phyloP scores from a whole-genome alignment of 1,139 yeast genomes.

The Eremothecium coryli region DNA sequence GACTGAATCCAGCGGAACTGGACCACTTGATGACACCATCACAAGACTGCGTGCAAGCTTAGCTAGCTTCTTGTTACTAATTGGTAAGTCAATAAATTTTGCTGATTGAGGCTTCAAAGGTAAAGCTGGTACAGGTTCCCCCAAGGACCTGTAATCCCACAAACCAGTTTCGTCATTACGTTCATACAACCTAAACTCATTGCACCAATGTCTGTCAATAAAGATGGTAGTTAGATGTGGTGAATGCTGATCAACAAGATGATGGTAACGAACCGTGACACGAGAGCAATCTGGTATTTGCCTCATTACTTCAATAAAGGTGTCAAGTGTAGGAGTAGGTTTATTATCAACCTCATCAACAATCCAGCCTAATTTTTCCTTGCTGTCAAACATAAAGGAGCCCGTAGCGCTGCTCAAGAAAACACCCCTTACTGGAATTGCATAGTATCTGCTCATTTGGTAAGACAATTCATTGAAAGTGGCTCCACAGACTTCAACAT shows the following conservation, averaged over 20 bases:
- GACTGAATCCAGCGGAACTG: constrained; percentile 66
- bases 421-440: constrained; percentile 78
- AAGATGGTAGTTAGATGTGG: constrained; percentile 53
- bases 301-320: constrained; percentile 71
- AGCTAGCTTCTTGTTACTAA: constrained; percentile 44
- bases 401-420: constrained; percentile 72
- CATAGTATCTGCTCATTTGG: constrained; percentile 78
- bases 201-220: constrained; percentile 81
- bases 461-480: constrained; percentile 77
- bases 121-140: constrained; percentile 49
- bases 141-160: constrained; percentile 74
- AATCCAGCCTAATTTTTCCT: constrained; percentile 62
- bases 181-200: constrained; percentile 59
- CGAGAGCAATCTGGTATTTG: constrained; percentile 66
- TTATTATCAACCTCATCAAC: constrained; percentile 68
- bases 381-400: constrained; percentile 56
- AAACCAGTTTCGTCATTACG: constrained; percentile 77
- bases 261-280: constrained; percentile 65
- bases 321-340: constrained; percentile 63
- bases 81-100: constrained; percentile 60
- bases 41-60: constrained; percentile 54
- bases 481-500: constrained; percentile 79
- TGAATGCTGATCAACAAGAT: constrained; percentile 71
- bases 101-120: constrained; percentile 53
- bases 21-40: constrained; percentile 54